These are phyloP conservation scores for Rhodotorula kratochvilovae DNA, from an alignment of 768 basidiomycete genomes.

Conservation along the genomic window DNA sequence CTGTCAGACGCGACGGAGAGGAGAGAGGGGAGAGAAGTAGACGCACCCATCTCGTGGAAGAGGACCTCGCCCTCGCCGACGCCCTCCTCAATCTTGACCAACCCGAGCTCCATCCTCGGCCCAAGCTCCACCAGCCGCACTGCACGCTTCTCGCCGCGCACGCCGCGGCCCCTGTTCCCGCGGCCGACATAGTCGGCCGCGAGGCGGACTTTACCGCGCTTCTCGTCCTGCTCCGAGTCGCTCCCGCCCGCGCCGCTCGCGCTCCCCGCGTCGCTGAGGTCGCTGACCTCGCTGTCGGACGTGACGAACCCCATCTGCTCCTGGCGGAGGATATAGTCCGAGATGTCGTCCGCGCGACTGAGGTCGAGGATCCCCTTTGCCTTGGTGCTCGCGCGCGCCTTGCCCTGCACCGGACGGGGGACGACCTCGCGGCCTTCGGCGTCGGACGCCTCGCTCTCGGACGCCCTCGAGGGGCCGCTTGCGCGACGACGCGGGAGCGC, in stretches of 20 bases:
- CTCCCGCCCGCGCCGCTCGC: constrained; percentile 60
- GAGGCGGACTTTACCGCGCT: constrained; percentile 61
- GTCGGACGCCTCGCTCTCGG: constrained; percentile 29
- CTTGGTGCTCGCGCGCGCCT: constrained; percentile 11
- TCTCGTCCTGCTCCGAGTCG: constrained; percentile 64
- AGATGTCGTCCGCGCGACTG: constrained; percentile 85
- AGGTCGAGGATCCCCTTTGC: constrained; percentile 61
- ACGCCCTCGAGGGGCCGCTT: constrained; percentile 20
- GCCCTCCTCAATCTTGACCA: constrained; percentile 93
- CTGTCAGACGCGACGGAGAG: too few species aligned
- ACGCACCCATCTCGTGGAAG: constrained; percentile 87
- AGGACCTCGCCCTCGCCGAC: constrained; percentile 87
- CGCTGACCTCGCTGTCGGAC: constrained; percentile 54
- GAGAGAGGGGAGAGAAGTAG: not conserved
- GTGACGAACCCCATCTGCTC: constrained; percentile 49
- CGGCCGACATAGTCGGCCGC: constrained; percentile 91
- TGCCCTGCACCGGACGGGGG: constrained; percentile 1
- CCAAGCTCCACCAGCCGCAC: constrained; percentile 90
- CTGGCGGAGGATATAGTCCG: constrained; percentile 81
- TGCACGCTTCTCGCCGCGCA: constrained; percentile 78
- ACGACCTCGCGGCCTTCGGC: not conserved
- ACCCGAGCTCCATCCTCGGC: constrained; percentile 83
- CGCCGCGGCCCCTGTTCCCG: constrained; percentile 62
- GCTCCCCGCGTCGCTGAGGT: constrained; percentile 48
- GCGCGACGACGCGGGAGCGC: constrained; percentile 12